A percentile compares a stretch with the other conserved stretches of the same genome.
Conservation (phyloP, 2,329 filamentous ascomycete genomes). For the Mollisia scopiformis region DNA sequence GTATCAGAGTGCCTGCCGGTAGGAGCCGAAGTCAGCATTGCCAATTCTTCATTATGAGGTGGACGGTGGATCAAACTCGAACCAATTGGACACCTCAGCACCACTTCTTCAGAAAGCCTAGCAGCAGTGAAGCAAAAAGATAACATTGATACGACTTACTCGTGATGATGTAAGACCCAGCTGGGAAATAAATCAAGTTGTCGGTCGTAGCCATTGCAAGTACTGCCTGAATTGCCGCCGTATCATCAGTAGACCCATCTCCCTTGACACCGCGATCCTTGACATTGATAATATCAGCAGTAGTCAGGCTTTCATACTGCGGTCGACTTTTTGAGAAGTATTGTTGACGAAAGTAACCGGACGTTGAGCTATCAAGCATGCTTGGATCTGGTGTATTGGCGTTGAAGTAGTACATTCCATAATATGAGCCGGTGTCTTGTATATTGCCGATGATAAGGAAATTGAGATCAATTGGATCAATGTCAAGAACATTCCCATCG, state of each 20-base stretch:
- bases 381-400: background rate
- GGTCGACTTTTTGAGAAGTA: constrained; percentile 40
- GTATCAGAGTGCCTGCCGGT: too few relatives aligned
- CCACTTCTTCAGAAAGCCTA: too few relatives aligned
- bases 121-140: constrained; percentile 27
- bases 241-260: constrained; percentile 76
- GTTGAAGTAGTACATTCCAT: constrained; percentile 1
- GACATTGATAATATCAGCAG: constrained; percentile 50
- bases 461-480: background rate
- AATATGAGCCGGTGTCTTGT: background rate
- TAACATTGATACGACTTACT: constrained; percentile 50
- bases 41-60: too few relatives aligned
- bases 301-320: constrained; percentile 35
- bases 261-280: constrained; percentile 71
- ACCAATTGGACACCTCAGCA: too few relatives aligned
- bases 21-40: too few relatives aligned
- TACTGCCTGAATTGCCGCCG: constrained; percentile 49
- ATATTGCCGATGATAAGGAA: constrained; percentile 10
- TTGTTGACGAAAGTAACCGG: background rate
- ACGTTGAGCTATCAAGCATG: background rate
- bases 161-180: constrained; percentile 51
- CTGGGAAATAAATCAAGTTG: constrained; percentile 34
- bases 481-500: background rate
- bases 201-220: constrained; percentile 2
- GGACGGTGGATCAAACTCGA: too few relatives aligned